Base-by-base conservation (phyloP, 1,284 basidiomycete species). In the Austroboletus niveus region DNA sequence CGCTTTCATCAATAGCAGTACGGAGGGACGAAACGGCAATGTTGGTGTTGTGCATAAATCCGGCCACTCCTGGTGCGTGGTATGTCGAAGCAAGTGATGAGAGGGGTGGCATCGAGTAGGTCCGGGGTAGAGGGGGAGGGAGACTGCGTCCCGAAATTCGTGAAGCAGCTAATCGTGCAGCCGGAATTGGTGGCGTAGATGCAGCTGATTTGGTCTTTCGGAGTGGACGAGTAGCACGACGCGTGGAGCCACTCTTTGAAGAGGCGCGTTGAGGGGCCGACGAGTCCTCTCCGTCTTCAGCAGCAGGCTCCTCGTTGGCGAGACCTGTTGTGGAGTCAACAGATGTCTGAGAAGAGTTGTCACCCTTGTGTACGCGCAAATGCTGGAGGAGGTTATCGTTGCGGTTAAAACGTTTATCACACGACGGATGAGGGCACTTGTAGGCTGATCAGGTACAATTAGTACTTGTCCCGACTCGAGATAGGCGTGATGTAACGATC, bases 351-450 rank as follows among this genome's bases (percentile, higher is more conserved):
- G 68, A 72, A 45, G 68, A 72, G 46, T 48, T 69, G 46, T 68
- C 66, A 38, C 69, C 74, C 62, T 79, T 77, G 70, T 82, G 80
- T 35, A 82, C 78, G 45, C 78, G 78, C 72, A 81, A 72, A 62
- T 82, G 80, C 62, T 81, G 79, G 42, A 76, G 73, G 31, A 85
- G 75, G 63, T 86, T 86, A 58, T 86, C 84, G 57, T 81, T 80
- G 45, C 84, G 75, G 55, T 80, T 81, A 60, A 86, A 85, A 47
- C 74, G 72, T 68, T 82, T 82, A 55, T 74, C 76, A 65, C 84
- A 85, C 29, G 72, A 69, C 14, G 79, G 73, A 57, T 75, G 73
- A 12, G 77, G 74, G 62, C 84, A 85, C 57, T 77, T 74, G 68
- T 79, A 79, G 49, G 83, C 84, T 85, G 63, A 54, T 55, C 60